These are phyloP conservation scores for Fusarium poae DNA, from an alignment of 2,329 filamentous ascomycete species.

Conservation along the genomic window DNA sequence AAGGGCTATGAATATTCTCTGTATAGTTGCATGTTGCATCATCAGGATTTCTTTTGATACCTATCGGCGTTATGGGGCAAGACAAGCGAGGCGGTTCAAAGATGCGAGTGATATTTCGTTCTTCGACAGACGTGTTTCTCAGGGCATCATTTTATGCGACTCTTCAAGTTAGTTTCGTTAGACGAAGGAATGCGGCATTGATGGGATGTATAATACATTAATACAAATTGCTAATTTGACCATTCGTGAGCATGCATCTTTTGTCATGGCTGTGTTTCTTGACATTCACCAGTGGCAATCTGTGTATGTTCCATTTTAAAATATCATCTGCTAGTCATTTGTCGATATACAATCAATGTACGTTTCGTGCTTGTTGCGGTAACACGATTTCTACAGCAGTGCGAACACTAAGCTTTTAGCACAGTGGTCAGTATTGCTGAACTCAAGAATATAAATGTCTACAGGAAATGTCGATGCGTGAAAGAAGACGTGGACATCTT, in stretches of 20 bases:
- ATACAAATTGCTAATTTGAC: constrained; percentile 30
- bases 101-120: constrained; percentile 22
- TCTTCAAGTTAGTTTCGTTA: constrained; percentile 23
- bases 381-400: background rate
- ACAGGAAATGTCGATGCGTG: background rate
- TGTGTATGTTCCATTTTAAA: background rate
- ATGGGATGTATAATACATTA: constrained; percentile 38
- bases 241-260: background rate
- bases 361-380: background rate
- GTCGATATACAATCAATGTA: background rate
- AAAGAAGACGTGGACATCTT: background rate
- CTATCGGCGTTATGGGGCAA: constrained; percentile 43
- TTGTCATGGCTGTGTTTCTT: background rate
- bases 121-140: constrained; percentile 27
- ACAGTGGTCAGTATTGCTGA: background rate
- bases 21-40: constrained; percentile 47
- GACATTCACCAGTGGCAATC: background rate
- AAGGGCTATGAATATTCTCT: constrained; percentile 27
- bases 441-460: background rate
- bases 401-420: background rate
- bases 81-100: constrained; percentile 40
- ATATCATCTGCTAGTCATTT: background rate
- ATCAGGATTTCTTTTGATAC: constrained; percentile 40
- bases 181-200: constrained; percentile 19
- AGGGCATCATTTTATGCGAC: constrained; percentile 8